phyloP scores from a whole-genome alignment of 148 eudicot genomes.

The Hydrangea macrophylla region DNA sequence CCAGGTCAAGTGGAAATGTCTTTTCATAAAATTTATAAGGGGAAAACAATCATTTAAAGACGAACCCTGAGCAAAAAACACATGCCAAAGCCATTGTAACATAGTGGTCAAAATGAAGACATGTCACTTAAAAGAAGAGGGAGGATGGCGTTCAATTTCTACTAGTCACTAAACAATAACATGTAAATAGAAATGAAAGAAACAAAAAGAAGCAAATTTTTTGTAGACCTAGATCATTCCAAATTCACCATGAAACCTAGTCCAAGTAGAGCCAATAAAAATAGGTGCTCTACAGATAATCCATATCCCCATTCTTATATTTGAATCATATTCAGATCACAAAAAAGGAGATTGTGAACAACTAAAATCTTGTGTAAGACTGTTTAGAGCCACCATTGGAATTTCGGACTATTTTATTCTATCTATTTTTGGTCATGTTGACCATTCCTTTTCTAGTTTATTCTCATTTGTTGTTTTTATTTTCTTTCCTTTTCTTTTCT shows the following conservation, averaged over 20 bases:
- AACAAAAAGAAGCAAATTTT: too few relatives aligned
- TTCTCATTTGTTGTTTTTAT: too few relatives aligned
- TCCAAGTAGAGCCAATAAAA: conserved; percentile 6
- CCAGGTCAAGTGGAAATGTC: neutral
- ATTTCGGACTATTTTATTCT: too few relatives aligned
- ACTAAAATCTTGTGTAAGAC: neutral
- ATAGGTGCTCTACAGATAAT: neutral
- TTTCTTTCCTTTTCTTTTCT: too few relatives aligned
- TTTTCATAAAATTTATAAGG: neutral
- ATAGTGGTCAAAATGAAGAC: neutral
- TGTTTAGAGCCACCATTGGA: neutral
- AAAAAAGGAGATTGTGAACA: neutral
- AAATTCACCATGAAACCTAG: neutral
- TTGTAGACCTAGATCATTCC: neutral
- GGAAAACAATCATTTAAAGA: neutral
- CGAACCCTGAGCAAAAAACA: neutral
- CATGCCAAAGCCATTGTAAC: neutral
- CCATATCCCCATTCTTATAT: neutral
- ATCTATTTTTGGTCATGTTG: too few relatives aligned
- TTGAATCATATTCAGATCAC: neutral
- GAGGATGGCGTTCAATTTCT: too few relatives aligned
- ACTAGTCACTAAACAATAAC: too few relatives aligned
- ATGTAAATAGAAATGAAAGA: too few relatives aligned
- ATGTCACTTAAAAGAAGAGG: too few relatives aligned
- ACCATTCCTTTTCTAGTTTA: too few relatives aligned